Conservation (phyloP, 2,329 filamentous ascomycete genomes). For the Colletotrichum cuscutae region DNA sequence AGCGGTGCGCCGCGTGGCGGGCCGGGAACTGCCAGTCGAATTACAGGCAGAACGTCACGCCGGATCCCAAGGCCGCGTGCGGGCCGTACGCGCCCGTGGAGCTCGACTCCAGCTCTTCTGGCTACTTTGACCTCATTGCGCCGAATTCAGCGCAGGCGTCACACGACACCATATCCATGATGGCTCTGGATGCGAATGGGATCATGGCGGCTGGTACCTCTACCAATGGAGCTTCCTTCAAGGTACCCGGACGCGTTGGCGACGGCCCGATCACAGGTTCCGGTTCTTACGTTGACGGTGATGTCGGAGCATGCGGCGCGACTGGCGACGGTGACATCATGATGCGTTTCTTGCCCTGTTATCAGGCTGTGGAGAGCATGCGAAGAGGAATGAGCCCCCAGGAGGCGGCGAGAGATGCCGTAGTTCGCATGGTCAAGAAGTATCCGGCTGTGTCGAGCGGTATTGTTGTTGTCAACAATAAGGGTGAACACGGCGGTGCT, state of each 20-base stretch:
- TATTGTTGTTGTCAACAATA: constrained; percentile 60
- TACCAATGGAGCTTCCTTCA: constrained; percentile 65
- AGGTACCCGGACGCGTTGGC: constrained; percentile 65
- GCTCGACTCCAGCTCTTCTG: constrained; percentile 34
- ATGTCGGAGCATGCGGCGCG: constrained; percentile 65
- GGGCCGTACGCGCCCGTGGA: constrained; percentile 57
- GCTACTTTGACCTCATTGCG: constrained; percentile 36
- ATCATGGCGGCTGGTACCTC: constrained; percentile 65
- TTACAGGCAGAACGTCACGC: constrained; percentile 58
- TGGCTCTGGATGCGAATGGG: constrained; percentile 55
- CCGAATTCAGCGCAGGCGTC: constrained; percentile 41
- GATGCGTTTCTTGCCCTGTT: constrained; percentile 67
- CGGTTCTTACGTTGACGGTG: constrained; percentile 64
- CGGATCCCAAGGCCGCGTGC: constrained; percentile 53
- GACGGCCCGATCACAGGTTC: constrained; percentile 65
- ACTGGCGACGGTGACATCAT: constrained; percentile 68
- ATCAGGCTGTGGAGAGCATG: constrained; percentile 66
- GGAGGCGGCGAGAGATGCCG: constrained; percentile 61
- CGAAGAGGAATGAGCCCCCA: constrained; percentile 58
- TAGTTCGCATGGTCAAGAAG: constrained; percentile 58
- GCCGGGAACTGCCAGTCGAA: constrained; percentile 58
- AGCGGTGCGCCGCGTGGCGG: constrained; percentile 56
- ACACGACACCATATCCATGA: constrained; percentile 66
- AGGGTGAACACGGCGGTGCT: constrained; percentile 61
- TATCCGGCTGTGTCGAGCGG: constrained; percentile 59